Percentiles rank a stretch among this genome's conserved stretches.
These are phyloP conservation scores for Piedraia hortae DNA, from an alignment of 2,329 filamentous ascomycete species.

Conservation along the genomic window DNA sequence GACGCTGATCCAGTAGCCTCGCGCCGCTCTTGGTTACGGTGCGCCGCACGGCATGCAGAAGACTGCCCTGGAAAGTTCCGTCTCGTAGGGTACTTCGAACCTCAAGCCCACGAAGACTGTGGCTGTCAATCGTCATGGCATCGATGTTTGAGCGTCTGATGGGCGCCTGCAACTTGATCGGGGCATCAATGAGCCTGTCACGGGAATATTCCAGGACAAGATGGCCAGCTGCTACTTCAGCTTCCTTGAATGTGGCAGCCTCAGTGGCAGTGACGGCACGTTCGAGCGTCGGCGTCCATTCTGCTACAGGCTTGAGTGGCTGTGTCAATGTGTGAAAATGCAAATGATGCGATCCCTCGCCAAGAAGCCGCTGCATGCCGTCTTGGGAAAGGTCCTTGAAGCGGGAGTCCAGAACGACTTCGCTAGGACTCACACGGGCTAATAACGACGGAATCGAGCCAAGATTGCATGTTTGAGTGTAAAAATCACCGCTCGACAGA, in stretches of 20 bases:
- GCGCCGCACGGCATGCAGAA: slow-evolving; percentile 66
- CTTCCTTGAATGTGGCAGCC: slow-evolving; percentile 29
- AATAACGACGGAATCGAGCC: slow-evolving; percentile 51
- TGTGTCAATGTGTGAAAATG: slow-evolving; percentile 33
- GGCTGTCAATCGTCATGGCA: slow-evolving; percentile 75
- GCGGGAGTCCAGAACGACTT: slow-evolving; percentile 44
- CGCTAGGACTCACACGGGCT: slow-evolving; percentile 55
- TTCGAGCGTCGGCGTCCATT: slow-evolving; percentile 58
- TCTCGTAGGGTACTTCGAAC: slow-evolving; percentile 69
- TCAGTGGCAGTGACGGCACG: slow-evolving; percentile 31
- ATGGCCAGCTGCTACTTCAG: slow-evolving; percentile 52
- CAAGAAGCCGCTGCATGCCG: slow-evolving; percentile 8
- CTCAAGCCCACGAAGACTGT: slow-evolving; percentile 68
- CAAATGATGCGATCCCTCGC: slow-evolving; percentile 32
- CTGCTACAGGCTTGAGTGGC: slow-evolving; percentile 22
- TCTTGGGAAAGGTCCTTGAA: slow-evolving; percentile 20
- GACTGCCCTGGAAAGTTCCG: slow-evolving; percentile 48
- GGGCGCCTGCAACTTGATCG: slow-evolving; percentile 63
- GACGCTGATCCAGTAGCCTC: slow-evolving; percentile 53
- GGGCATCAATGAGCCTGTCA: slow-evolving; percentile 46
- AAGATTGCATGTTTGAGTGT: slow-evolving; percentile 48
- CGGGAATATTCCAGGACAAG: slow-evolving; percentile 65
- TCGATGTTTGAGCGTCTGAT: slow-evolving; percentile 44
- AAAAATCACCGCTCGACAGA: slow-evolving; percentile 82
- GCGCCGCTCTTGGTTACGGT: slow-evolving; percentile 84